A percentile compares a stretch with the other conserved stretches of the same genome.
These are phyloP conservation scores for Skeletonema menzelii DNA, from an alignment of 108 stramenopile genomes.

Conservation along the genomic window DNA sequence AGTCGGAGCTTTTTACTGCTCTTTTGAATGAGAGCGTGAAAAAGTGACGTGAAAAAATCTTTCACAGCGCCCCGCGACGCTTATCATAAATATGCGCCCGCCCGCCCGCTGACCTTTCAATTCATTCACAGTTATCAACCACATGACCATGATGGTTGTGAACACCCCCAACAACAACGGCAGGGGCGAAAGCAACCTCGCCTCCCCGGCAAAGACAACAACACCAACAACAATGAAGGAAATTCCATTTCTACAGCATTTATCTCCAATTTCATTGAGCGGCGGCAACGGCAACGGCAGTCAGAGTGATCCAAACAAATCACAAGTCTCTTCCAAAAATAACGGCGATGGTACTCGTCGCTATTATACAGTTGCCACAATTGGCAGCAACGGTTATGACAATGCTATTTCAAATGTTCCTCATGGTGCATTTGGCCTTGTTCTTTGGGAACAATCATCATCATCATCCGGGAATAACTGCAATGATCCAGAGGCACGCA, in stretches of 20 bases:
- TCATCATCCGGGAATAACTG: neutral
- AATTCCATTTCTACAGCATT: constrained; percentile 4
- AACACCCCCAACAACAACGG: too few relatives aligned
- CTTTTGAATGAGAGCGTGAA: too few relatives aligned
- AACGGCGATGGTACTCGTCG: neutral
- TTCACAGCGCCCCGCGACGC: too few relatives aligned
- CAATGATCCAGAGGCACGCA: neutral
- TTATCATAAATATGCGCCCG: too few relatives aligned
- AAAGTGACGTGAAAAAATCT: too few relatives aligned
- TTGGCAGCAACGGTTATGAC: neutral
- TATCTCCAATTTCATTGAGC: neutral
- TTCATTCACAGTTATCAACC: too few relatives aligned
- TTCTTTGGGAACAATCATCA: neutral
- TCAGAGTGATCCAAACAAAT: too few relatives aligned
- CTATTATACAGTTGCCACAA: neutral
- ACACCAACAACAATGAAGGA: constrained; percentile 3
- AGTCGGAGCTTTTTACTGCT: too few relatives aligned
- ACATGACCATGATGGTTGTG: too few relatives aligned
- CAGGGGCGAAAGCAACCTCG: neutral
- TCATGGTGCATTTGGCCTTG: neutral
- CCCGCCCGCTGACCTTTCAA: too few relatives aligned
- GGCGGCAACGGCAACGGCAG: neutral
- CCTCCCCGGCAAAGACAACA: neutral
- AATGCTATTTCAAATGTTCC: neutral
- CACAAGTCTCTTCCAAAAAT: neutral